Percentiles rank a stretch among this genome's conserved stretches.
Evolutionary conservation across 305 asterid genomes (phyloP).

Genomic region (Coffea humblotiana): DNA sequence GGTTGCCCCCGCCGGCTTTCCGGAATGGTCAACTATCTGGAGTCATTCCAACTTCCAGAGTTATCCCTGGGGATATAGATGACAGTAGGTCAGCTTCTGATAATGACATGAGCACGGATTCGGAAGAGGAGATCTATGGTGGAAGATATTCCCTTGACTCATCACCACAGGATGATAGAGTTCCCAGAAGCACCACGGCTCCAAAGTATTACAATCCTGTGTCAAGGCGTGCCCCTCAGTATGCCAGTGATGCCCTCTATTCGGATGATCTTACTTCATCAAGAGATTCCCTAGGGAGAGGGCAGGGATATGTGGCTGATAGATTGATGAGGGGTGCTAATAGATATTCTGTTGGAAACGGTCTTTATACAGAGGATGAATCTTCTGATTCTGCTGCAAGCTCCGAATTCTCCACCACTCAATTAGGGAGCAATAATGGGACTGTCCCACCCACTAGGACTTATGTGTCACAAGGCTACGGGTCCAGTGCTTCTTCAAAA

Average conservation of each 20-base stretch:
- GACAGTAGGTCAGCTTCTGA: conserved; percentile 41
- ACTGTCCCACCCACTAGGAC: conserved; percentile 24
- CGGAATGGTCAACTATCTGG: conserved; percentile 44
- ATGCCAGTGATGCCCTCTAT: conserved; percentile 42
- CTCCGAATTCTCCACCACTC: conserved; percentile 50
- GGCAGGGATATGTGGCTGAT: conserved; percentile 28
- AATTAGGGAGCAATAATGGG: conserved; percentile 32
- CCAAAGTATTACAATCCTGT: conserved; percentile 28
- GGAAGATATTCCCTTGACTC: conserved; percentile 50
- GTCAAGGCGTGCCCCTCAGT: conserved; percentile 27
- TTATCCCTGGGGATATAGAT: conserved; percentile 35
- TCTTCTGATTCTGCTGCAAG: conserved; percentile 48
- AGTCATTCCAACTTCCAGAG: conserved; percentile 38
- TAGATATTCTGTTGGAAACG: conserved; percentile 24
- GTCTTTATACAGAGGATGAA: conserved; percentile 46
- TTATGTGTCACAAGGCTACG: conserved; percentile 29
- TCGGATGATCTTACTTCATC: conserved; percentile 49
- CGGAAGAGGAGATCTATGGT: conserved; percentile 44
- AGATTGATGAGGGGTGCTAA: conserved; percentile 37
- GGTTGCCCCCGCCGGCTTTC: conserved; percentile 43
- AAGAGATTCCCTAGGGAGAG: conserved; percentile 43
- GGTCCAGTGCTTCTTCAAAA: conserved; percentile 31
- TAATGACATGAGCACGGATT: conserved; percentile 41
- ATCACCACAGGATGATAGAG: conserved; percentile 44
- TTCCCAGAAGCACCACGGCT: conserved; percentile 29